Evolutionary conservation across 2,329 filamentous ascomycete genomes (phyloP), one percentile per base, ranked within the genome.

Genomic region (Pestalotiopsis sp.): DNA sequence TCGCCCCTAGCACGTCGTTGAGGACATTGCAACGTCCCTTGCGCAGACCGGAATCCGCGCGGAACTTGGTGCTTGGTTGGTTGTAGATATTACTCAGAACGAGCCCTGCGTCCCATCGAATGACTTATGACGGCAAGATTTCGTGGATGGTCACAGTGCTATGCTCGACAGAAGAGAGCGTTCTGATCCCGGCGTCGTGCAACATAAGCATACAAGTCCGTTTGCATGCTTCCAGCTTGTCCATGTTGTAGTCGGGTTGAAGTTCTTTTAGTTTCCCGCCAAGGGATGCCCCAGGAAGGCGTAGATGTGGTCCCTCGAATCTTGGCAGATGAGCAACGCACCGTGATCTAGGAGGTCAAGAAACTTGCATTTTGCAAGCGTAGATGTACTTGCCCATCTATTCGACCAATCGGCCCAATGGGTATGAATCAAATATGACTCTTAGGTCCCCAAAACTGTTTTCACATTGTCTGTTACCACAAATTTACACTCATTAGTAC

Each of bases 311-410:
- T 68, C 67, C n/a, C 66, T 62, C 7, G 67, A 62, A 38, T 68
- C 67, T 25, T 52, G 52, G 23, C 67, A 68, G 2, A 40, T 13
- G 3, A 68, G 41, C 27, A 68, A 23, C 3, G 67, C 52, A 23
- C 67, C 67, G 25, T 65, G 62, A 27, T 68, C 67, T 23, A 68
- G 56, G n/a, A 68, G 63, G 23, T 66, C 67, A 4, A 68, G 27
- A 17, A 68, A 66, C 60, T 49, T 58, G 31, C 14, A 59, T 17
- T 59, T 14, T 17, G 23, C 14, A 27, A 57, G 20, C 9, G 1
- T 4, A 36, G 41, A 57, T 40, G 6, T 31, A 14, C 12, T 17
- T 11, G 27, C 5, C n/a, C 31, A 49, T 4, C 20, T 62, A 3
- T 38, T 7, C 11, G 67, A 60, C 67, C 67, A 68, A 41, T 68